These are phyloP conservation scores for Pouteria campechiana DNA, from an alignment of 179 eudicot genomes.

Conservation along the genomic window DNA sequence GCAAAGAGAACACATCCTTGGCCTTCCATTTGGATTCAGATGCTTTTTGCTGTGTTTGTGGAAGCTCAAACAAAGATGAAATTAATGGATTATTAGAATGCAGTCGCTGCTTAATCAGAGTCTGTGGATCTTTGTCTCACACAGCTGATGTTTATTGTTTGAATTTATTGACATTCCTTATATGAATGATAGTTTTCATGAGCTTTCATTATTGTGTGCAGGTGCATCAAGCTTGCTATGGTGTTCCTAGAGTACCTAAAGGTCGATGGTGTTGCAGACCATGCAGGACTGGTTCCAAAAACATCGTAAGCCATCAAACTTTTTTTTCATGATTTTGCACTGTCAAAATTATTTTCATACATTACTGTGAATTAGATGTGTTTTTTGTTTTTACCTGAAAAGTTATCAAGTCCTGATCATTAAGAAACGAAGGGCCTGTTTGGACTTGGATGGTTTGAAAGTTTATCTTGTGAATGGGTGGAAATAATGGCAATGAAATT, in stretches of 20 bases:
- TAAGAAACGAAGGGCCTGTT: no score
- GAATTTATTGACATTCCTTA: no score
- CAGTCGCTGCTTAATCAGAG: slow-evolving; percentile 34
- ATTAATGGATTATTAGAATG: slow-evolving; percentile 42
- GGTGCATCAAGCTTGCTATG: slow-evolving; percentile 74
- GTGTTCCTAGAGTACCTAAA: slow-evolving; percentile 43
- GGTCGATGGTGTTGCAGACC: slow-evolving; percentile 55
- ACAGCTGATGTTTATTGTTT: slow-evolving; percentile 1
- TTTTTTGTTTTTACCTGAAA: no score
- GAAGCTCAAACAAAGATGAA: slow-evolving; percentile 35
- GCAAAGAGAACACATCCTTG: slow-evolving; percentile 6
- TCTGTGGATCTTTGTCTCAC: slow-evolving; percentile 10
- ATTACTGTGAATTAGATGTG: no score
- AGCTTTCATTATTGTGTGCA: slow-evolving; percentile 10
- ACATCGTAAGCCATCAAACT: slow-evolving; percentile 27
- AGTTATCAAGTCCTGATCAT: no score
- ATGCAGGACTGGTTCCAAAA: slow-evolving; percentile 38
- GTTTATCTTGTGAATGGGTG: no score
- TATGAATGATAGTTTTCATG: background rate
- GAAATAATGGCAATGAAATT: no score
- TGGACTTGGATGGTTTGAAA: no score
- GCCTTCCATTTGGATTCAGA: slow-evolving; percentile 10
- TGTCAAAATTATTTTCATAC: no score
- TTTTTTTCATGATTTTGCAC: background rate
- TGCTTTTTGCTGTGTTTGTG: slow-evolving; percentile 49